Base-by-base conservation (phyloP, 202 grass and related monocot species). In the Eragrostis tef region DNA sequence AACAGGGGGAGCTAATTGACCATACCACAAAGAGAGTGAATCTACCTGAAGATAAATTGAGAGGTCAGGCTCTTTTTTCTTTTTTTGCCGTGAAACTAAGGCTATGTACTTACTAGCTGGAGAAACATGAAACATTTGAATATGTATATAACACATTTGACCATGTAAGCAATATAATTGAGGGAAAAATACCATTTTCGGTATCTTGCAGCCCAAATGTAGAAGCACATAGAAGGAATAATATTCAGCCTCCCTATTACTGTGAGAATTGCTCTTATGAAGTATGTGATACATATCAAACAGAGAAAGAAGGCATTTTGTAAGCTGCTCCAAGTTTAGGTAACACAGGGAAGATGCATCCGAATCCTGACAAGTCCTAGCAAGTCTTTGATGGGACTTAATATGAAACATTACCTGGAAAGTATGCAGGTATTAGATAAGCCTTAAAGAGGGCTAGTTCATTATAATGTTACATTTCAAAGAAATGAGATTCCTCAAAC, bases 381-480 rank as follows among this genome's bases (percentile, higher is more conserved):
- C 82, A 82, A 98, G 88, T 75, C 84, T 94, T 80, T 79, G 84
- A 91, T 93, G 92, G 43, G 92, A 94, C 61, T 76, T 60, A 70
- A 94, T 93, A 70, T 98, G 95, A 88, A 98, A 94, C 74, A 89
- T 86, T 59, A 98, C 87, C 95, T 98, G 83, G 81, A 49, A 88
- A 77, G 76, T 54, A 57, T 2, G 8, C 24, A 83, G 26, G 39
- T 31, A 83, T 83, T 72, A 60, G 44, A 84, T 52, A 74, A 81
- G 34, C 45, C 76, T 64, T 66, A 47, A 26, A 59, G 29, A 62
- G 39, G 16, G 73, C 61, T 24, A 64, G 17, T 67, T 69, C 50
- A 45, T 71, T 31, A 54, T 81, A 76, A 58, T 24, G 15, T 43
- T 49, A 77, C 22, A 78, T 11, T 73, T 60, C 56, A 87, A 87